These are phyloP conservation scores for Lactifluus echinatus DNA, from an alignment of 768 basidiomycete genomes.

Conservation along the genomic window DNA sequence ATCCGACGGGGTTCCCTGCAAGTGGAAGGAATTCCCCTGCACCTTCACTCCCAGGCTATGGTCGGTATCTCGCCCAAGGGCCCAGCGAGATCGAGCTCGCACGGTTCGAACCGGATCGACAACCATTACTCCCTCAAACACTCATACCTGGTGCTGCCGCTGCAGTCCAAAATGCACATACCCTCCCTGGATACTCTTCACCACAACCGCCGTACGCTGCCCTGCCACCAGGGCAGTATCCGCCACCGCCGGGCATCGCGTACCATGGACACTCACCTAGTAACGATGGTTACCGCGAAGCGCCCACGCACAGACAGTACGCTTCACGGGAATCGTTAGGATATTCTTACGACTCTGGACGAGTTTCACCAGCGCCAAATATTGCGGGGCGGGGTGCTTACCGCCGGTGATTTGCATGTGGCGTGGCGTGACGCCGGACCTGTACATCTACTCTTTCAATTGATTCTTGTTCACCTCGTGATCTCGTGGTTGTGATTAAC, in stretches of 20 bases:
- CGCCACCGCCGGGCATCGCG: conserved; percentile 34
- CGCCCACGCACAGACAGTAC: conserved; percentile 54
- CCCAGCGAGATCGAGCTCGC: conserved; percentile 44
- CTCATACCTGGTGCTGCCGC: background rate
- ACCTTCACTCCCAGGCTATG: conserved; percentile 38
- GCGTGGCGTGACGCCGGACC: background rate
- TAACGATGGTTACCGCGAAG: conserved; percentile 41
- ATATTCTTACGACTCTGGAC: conserved; percentile 21
- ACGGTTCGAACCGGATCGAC: conserved; percentile 47
- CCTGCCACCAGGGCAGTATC: conserved; percentile 23
- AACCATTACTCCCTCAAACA: conserved; percentile 44
- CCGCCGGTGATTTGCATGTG: conserved; percentile 2
- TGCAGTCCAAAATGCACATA: conserved; percentile 1
- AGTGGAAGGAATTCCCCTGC: conserved; percentile 33
- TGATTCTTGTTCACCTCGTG: background rate
- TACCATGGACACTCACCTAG: conserved; percentile 33
- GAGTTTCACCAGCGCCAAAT: conserved; percentile 10
- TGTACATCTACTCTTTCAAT: background rate
- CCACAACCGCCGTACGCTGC: conserved; percentile 24
- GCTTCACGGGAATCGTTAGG: conserved; percentile 21
- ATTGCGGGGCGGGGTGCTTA: conserved; percentile 5
- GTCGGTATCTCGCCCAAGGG: conserved; percentile 41
- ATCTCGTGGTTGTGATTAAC: background rate
- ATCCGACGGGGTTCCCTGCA: conserved; percentile 31
- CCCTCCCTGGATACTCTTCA: conserved; percentile 10